Evolutionary conservation across 2,329 filamentous ascomycete species (phyloP), one percentile per base, ranked within the genome.

Genomic region (Trichophyton verrucosum): DNA sequence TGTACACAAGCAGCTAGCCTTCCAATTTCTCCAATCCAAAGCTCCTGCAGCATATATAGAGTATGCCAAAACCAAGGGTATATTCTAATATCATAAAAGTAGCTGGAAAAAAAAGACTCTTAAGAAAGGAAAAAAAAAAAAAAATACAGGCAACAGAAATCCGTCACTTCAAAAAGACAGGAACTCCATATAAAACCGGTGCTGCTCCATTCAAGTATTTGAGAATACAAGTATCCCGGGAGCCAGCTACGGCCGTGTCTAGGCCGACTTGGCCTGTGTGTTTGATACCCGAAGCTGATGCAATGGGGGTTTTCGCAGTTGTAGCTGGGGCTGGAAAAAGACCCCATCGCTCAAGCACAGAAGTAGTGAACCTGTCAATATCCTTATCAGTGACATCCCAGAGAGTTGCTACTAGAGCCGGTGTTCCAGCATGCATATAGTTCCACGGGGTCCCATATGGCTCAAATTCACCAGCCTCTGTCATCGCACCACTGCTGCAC

Each of bases 301-400:
- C 11, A 51, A 30, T 55, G 27, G 55, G 13, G 15, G 4, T 38
- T 17, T 59, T 58, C 5, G 13, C 20, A 15, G 46, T 51, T 11
- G 20, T 9, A 9, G 22, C 8, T 5, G 46, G 5, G 11, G 46
- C 3, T n/a, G 57, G 27, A 67, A 88, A 77, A 5, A 99, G 73
- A 0, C 94, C 94, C 94, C 94, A 99, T 67, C 87, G 81, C 70
- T 94, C 88, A 71, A 96, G 88, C 2, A 88, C 78, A 27, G 82
- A 80, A 38, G 86, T 84, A 0, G 91, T 88, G 72, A 96, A 95
- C 17, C 91, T 87, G 76, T 99, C 95, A 72, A 96, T 96, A 72
- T 99, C 94, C 68, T 89, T 89, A 72, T 99, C 94, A 8, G 94
- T 99, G 57, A 99, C 94, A 73, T 99, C 94, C 94, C 94, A 99